Conservation (phyloP, 169 alveolate genomes). For the Cryptosporidium andersoni region DNA sequence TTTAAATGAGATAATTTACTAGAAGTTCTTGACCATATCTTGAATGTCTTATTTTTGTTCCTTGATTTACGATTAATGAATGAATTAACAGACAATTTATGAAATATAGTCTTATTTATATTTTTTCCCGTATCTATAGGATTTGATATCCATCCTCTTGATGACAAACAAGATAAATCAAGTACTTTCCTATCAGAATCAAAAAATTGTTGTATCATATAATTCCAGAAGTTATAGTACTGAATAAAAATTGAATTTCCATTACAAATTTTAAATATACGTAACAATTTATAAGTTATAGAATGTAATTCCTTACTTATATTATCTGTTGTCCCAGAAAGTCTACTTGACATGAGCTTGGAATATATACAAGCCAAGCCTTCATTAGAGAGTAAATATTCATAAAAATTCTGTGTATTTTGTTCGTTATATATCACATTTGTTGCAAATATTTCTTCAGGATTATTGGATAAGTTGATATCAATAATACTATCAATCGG, state of each 20-base stretch:
- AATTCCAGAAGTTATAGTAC: slow-evolving; percentile 59
- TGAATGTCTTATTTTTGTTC: background rate
- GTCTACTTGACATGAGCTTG: slow-evolving; percentile 11
- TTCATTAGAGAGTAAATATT: slow-evolving; percentile 24
- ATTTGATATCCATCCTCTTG: slow-evolving; percentile 64
- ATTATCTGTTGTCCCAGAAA: slow-evolving; percentile 14
- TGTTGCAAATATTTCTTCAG: no score
- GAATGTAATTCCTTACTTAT: slow-evolving; percentile 5
- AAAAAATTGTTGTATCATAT: slow-evolving; percentile 21
- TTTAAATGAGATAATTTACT: background rate
- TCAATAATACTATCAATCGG: no score
- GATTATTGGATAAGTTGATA: no score
- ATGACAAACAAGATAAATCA: slow-evolving; percentile 52
- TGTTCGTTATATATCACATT: slow-evolving; percentile 2
- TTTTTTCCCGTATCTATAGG: slow-evolving; percentile 9
- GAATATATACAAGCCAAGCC: slow-evolving; percentile 12
- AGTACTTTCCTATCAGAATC: slow-evolving; percentile 1
- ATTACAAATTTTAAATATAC: slow-evolving; percentile 53
- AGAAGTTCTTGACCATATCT: background rate
- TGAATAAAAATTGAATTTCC: slow-evolving; percentile 46
- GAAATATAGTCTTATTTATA: slow-evolving; percentile 6
- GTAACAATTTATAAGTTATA: slow-evolving; percentile 36
- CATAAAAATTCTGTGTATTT: slow-evolving; percentile 40
- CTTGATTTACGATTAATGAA: background rate
- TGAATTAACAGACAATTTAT: slow-evolving; percentile 16